phyloP scores from a whole-genome alignment of 1,284 basidiomycete species.

The Afroboletus lepidellus region DNA sequence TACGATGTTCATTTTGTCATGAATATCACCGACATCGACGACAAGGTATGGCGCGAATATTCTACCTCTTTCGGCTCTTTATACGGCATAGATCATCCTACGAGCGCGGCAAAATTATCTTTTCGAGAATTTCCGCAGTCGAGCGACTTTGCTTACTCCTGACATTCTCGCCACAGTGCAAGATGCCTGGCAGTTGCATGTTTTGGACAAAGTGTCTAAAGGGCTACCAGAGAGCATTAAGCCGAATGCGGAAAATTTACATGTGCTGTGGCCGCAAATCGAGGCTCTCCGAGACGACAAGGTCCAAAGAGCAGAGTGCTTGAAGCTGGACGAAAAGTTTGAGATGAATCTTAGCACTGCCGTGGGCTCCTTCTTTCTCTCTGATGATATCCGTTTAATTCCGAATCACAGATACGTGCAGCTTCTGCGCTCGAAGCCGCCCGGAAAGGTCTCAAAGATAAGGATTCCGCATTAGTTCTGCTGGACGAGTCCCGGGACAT shows the following conservation, averaged over 20 bases:
- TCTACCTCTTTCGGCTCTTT: constrained; percentile 11
- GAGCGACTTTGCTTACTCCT: constrained; percentile 55
- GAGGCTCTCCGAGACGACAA: constrained; percentile 45
- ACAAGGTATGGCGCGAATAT: constrained; percentile 70
- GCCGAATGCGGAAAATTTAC: constrained; percentile 48
- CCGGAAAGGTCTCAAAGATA: constrained; percentile 40
- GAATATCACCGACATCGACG: constrained; percentile 99
- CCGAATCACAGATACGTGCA: constrained; percentile 46
- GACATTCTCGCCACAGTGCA: constrained; percentile 60
- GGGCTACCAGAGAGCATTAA: constrained; percentile 51
- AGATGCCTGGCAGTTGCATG: constrained; percentile 66
- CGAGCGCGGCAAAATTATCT: constrained; percentile 87
- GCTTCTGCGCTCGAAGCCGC: constrained; percentile 51
- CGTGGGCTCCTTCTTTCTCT: constrained; percentile 42
- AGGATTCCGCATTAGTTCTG: constrained; percentile 56
- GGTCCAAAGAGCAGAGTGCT: constrained; percentile 68
- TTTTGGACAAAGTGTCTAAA: constrained; percentile 59
- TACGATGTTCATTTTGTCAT: constrained; percentile 99
- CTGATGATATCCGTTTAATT: constrained; percentile 17
- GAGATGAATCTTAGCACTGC: constrained; percentile 81
- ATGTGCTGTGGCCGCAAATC: constrained; percentile 53
- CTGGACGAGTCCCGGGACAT: constrained; percentile 77
- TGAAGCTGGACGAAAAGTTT: constrained; percentile 86
- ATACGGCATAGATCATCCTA: constrained; percentile 73
- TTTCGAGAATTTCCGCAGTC: constrained; percentile 60